Conservation (phyloP, 2,329 filamentous ascomycete genomes). For the Aspergillus sojae region DNA sequence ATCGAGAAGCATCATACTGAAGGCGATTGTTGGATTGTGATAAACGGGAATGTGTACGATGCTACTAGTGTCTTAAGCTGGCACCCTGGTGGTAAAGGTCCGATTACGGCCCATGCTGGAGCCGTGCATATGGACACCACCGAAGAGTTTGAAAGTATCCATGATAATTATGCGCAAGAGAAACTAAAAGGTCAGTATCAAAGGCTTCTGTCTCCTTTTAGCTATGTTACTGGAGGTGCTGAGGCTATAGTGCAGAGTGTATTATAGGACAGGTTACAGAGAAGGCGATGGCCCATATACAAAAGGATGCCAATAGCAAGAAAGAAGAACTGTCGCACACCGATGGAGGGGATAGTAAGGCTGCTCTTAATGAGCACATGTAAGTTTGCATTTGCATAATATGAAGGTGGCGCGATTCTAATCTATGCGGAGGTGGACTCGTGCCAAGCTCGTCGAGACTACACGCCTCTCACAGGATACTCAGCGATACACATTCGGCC, state of each 20-base stretch:
- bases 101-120: conserved; percentile 54
- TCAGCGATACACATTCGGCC: conserved; percentile 16
- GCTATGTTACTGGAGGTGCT: not conserved
- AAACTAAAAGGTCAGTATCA: conserved; percentile 50
- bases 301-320: not conserved
- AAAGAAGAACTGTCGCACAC: not conserved
- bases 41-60: conserved; percentile 57
- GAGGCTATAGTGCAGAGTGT: conserved; percentile 46
- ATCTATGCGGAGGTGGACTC: conserved; percentile 44
- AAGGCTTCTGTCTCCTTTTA: conserved; percentile 32
- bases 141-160: conserved; percentile 48
- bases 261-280: conserved; percentile 46
- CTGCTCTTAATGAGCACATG: conserved; percentile 42
- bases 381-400: conserved; percentile 3
- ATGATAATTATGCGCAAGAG: conserved; percentile 54
- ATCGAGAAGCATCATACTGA: conserved; percentile 55
- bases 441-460: conserved; percentile 47
- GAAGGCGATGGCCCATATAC: not conserved
- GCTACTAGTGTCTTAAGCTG: conserved; percentile 51
- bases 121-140: conserved; percentile 48
- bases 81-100: conserved; percentile 54
- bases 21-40: conserved; percentile 57
- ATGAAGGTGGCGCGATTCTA: not conserved
- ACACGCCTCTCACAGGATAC: conserved; percentile 46
- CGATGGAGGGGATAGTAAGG: conserved; percentile 17